These are phyloP conservation scores for Fusarium tuaranense DNA, from an alignment of 2,329 filamentous ascomycete species.

Conservation along the genomic window DNA sequence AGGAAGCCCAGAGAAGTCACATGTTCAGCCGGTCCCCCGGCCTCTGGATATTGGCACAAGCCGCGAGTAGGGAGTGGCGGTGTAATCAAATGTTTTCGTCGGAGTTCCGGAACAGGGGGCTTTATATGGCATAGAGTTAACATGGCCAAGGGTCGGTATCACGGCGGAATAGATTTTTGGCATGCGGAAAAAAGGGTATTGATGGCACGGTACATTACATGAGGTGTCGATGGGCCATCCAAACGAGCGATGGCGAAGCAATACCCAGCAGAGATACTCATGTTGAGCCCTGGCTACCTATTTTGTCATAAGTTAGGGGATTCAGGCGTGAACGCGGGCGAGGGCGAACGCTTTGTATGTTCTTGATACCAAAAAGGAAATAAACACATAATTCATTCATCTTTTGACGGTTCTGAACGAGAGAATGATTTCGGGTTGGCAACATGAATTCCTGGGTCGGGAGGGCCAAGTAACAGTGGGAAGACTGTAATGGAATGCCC, in stretches of 20 bases:
- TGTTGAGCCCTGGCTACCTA: neutral
- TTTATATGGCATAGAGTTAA: slow-evolving; percentile 39
- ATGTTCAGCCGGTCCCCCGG: slow-evolving; percentile 46
- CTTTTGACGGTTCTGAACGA: neutral
- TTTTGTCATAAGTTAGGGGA: neutral
- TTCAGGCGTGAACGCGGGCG: neutral
- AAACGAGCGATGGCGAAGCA: slow-evolving; percentile 1
- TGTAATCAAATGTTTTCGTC: slow-evolving; percentile 33
- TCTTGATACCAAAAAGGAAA: slow-evolving; percentile 25
- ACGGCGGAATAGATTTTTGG: slow-evolving; percentile 38
- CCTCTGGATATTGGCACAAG: slow-evolving; percentile 49
- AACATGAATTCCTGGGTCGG: neutral
- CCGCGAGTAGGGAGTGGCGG: slow-evolving; percentile 40
- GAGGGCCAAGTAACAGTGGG: neutral
- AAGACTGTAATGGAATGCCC: too few species aligned
- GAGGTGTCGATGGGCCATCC: neutral
- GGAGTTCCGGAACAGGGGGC: slow-evolving; percentile 41
- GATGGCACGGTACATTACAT: neutral
- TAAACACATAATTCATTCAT: slow-evolving; percentile 13
- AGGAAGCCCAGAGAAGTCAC: slow-evolving; percentile 70
- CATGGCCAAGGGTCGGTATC: slow-evolving; percentile 25
- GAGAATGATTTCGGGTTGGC: neutral
- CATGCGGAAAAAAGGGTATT: slow-evolving; percentile 23
- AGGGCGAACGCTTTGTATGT: slow-evolving; percentile 8
- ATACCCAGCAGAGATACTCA: slow-evolving; percentile 10